Conservation (phyloP, 768 basidiomycete species). For the Russula dissimulans region DNA sequence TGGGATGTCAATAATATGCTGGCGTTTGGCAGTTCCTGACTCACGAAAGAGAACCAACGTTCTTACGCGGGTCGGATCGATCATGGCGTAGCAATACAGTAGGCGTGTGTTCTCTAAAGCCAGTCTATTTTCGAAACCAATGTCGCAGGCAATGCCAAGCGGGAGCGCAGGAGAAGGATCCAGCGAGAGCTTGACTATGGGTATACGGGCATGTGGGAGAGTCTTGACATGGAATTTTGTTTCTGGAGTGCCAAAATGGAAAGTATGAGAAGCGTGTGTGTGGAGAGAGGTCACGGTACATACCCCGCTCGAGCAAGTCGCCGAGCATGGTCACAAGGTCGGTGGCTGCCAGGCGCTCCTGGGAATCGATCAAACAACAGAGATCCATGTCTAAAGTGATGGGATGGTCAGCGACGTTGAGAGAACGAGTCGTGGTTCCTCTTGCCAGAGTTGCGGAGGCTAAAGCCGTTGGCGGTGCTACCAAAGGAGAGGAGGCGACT, state of each 20-base stretch:
- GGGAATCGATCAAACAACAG: constrained; percentile 90
- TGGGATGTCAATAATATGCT: neutral
- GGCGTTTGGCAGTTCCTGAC: constrained; percentile 31
- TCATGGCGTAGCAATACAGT: constrained; percentile 93
- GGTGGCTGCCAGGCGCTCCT: constrained; percentile 66
- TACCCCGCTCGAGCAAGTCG: constrained; percentile 87
- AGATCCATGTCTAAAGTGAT: constrained; percentile 83
- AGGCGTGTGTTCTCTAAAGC: constrained; percentile 95
- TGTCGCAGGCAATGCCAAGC: constrained; percentile 92
- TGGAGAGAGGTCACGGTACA: constrained; percentile 22
- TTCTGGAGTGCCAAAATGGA: constrained; percentile 40
- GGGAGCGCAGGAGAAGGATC: constrained; percentile 76
- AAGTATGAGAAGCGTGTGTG: neutral
- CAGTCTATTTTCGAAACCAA: constrained; percentile 95
- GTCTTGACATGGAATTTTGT: constrained; percentile 96
- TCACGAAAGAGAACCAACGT: constrained; percentile 93
- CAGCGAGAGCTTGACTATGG: constrained; percentile 94
- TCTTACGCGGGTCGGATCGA: constrained; percentile 88
- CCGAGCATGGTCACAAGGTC: constrained; percentile 94
- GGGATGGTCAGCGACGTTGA: too few species aligned
- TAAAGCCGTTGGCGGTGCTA: constrained; percentile 95
- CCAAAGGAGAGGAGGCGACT: constrained; percentile 90
- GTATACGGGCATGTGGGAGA: constrained; percentile 92
- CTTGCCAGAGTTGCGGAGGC: constrained; percentile 86
- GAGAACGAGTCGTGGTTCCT: neutral